Evolutionary conservation across 371 early-diverging fungal genomes (phyloP), one percentile per base, ranked within the genome.

Genomic region (Lichtheimia hyalospora): DNA sequence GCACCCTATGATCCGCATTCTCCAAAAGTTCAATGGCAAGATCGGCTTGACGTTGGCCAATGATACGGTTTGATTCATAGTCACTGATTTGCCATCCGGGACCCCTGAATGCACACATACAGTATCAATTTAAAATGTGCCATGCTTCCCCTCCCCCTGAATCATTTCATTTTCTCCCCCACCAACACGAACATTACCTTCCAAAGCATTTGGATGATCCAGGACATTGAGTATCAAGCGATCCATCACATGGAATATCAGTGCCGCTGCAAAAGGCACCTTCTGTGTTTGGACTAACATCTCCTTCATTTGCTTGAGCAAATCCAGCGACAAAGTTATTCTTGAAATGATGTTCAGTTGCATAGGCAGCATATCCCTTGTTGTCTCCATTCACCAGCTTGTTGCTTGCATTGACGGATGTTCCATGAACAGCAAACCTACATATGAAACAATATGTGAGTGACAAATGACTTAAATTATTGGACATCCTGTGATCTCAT

Each of bases 371-470:
- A 61, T 81, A 85, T 0, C 89, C 89, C 68, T 89, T 89, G 71
- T 89, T 89, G 61, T 89, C 89, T 4, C 86, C 87, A 53, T 77
- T 77, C 13, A 88, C 70, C 25, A 82, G 62, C 54, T 59, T 56
- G 58, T 87, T 87, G 7, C 74, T 73, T 27, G 74, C 78, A 41
- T 84, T 83, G 62, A 89, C 78, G n/a, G 82, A 82, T 6, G 77
- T 77, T 3, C 85, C 83, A 68, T 89, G 89, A 0, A 88, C 88
- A 25, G 88, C 74, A 69, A 88, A 87, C 85, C 84, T 88, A 64
- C 57, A 58, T 2, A 66, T 52, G 12, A 56, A 18, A 52, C 15
- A 54, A 40, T 12, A 6, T n/a, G 42, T 50, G 13, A 16, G 16
- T 34, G 10, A 34, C 10, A 8, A 10, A 8, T 34, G 34, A 34